Conservation (phyloP, 2,329 filamentous ascomycete species). For the Microdochium nivale region DNA sequence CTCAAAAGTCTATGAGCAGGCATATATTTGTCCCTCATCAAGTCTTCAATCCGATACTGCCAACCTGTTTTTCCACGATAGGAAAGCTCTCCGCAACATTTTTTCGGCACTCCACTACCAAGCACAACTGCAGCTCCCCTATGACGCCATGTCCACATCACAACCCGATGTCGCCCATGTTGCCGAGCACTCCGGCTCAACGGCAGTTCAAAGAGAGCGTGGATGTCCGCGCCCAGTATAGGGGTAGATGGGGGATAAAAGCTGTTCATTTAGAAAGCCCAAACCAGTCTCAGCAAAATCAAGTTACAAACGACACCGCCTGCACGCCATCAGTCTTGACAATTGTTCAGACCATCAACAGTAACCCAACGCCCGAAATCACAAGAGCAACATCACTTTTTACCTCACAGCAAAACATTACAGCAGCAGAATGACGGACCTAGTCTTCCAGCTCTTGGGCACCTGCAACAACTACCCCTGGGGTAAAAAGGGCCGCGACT, state of each 20-base stretch:
- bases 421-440: constrained; percentile 12
- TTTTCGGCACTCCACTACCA: neutral
- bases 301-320: too few relatives aligned
- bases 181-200: neutral
- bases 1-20: too few relatives aligned
- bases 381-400: neutral
- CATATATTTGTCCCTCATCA: too few relatives aligned
- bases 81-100: neutral
- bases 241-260: too few relatives aligned
- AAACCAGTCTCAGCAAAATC: too few relatives aligned
- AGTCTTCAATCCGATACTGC: too few relatives aligned
- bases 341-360: too few relatives aligned
- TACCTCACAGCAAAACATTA: neutral
- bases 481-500: constrained; percentile 60
- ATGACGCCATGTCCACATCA: constrained; percentile 4
- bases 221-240: too few relatives aligned
- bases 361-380: neutral
- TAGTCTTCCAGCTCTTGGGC: constrained; percentile 36
- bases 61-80: too few relatives aligned
- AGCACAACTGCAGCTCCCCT: constrained; percentile 1
- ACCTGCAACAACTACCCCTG: constrained; percentile 56
- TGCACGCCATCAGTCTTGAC: too few relatives aligned
- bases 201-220: too few relatives aligned
- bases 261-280: too few relatives aligned
- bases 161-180: neutral